These are phyloP conservation scores for Aspergillus brunneoviolaceus DNA, from an alignment of 2,329 filamentous ascomycete genomes.

Conservation along the genomic window DNA sequence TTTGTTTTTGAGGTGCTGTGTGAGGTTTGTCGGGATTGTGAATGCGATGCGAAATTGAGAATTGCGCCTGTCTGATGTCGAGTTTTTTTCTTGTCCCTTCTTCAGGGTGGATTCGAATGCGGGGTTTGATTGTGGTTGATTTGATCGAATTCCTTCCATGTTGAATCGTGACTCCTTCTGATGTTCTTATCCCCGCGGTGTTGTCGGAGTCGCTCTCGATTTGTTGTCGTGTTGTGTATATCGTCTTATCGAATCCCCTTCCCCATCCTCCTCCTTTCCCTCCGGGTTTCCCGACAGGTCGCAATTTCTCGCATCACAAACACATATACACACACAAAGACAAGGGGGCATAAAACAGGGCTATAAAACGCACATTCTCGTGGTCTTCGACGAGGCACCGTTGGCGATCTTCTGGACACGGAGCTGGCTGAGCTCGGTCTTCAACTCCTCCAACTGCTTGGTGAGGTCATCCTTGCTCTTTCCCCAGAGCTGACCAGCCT, in stretches of 20 bases:
- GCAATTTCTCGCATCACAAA: neutral
- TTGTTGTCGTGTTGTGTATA: no score
- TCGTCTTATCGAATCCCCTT: no score
- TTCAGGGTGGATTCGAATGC: neutral
- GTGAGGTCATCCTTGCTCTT: slow-evolving; percentile 99
- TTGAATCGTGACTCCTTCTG: no score
- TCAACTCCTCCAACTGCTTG: slow-evolving; percentile 92
- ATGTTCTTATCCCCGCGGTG: no score
- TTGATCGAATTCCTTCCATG: no score
- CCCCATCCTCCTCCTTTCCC: no score
- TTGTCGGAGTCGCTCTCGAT: no score
- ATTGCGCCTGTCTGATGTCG: neutral
- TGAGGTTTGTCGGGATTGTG: neutral
- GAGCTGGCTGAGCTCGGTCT: slow-evolving; percentile 93
- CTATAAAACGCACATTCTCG: slow-evolving; percentile 76
- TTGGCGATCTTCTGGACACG: slow-evolving; percentile 97
- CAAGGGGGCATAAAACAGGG: slow-evolving; percentile 8
- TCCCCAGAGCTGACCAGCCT: slow-evolving; percentile 94
- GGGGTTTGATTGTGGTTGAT: no score
- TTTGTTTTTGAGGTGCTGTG: neutral
- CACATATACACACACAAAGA: no score
- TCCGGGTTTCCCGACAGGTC: neutral
- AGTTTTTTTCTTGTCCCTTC: neutral
- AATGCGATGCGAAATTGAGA: neutral
- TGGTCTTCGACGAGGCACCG: slow-evolving; percentile 92